These are phyloP conservation scores for Entoloma clypeatum DNA, from an alignment of 1,284 basidiomycete species.

Conservation along the genomic window DNA sequence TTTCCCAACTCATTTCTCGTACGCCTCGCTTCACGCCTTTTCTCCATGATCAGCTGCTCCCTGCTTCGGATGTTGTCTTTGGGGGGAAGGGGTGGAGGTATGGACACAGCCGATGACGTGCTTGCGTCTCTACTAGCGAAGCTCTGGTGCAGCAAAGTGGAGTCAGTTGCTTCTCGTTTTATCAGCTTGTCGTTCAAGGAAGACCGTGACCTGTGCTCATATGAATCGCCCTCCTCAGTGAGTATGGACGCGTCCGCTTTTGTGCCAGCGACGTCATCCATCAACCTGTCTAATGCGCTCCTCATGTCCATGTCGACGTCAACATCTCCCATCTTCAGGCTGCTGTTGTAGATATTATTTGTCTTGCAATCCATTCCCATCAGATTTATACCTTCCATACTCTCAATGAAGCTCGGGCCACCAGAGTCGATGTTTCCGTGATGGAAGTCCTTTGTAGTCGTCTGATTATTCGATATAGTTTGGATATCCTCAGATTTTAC, in stretches of 20 bases:
- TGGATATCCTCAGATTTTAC: too few species aligned
- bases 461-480: too few species aligned
- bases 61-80: conserved; percentile 64
- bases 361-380: conserved; percentile 9
- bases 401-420: conserved; percentile 11
- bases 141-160: conserved; percentile 34
- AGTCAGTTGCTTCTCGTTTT: conserved; percentile 46
- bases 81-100: conserved; percentile 49
- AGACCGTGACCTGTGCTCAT: conserved; percentile 23
- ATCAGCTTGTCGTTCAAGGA: conserved; percentile 27
- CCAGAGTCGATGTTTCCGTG: conserved; percentile 18
- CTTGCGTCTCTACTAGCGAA: conserved; percentile 38
- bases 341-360: conserved; percentile 24
- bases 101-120: conserved; percentile 33
- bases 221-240: conserved; percentile 37
- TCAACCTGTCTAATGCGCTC: conserved; percentile 72
- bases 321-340: conserved; percentile 35
- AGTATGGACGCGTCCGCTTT: conserved; percentile 39
- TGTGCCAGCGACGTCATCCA: conserved; percentile 66
- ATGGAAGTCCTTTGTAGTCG: conserved; percentile 35
- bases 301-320: conserved; percentile 68
- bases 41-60: conserved; percentile 71
- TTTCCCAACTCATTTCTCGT: conserved; percentile 44
- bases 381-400: not conserved
- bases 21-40: conserved; percentile 59